These are phyloP conservation scores for Mucor velutinosus DNA, from an alignment of 371 early-diverging fungal genomes.

Conservation along the genomic window DNA sequence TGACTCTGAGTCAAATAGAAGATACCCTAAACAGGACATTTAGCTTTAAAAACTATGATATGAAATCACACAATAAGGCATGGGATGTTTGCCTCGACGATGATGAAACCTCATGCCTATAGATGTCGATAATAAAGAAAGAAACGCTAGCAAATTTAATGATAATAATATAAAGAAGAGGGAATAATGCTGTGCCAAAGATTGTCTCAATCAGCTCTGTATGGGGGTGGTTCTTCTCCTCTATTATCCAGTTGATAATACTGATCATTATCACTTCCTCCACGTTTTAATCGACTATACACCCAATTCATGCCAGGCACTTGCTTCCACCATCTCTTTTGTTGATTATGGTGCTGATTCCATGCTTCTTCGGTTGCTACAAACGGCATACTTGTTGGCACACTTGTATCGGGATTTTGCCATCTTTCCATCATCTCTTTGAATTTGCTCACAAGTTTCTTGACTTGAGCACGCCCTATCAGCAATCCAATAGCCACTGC, in stretches of 20 bases:
- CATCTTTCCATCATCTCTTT: slow-evolving; percentile 36
- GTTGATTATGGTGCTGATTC: slow-evolving; percentile 19
- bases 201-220: slow-evolving; percentile 25
- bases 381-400: background rate
- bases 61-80: background rate
- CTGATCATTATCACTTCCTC: slow-evolving; percentile 22
- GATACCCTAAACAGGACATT: slow-evolving; percentile 22
- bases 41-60: slow-evolving; percentile 7
- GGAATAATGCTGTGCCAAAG: background rate
- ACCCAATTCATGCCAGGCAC: slow-evolving; percentile 42
- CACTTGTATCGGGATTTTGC: slow-evolving; percentile 31
- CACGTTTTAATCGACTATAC: slow-evolving; percentile 28
- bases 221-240: slow-evolving; percentile 38
- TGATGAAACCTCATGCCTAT: background rate
- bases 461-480: slow-evolving; percentile 37
- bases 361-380: slow-evolving; percentile 25
- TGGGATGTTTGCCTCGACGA: slow-evolving; percentile 17
- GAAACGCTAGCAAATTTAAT: background rate
- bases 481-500: slow-evolving; percentile 29
- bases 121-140: background rate
- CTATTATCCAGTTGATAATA: slow-evolving; percentile 37
- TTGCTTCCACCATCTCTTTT: slow-evolving; percentile 38
- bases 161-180: background rate
- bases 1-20: slow-evolving; percentile 8
- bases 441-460: slow-evolving; percentile 21